Percentiles rank a stretch among this genome's conserved stretches.
Evolutionary conservation across 768 basidiomycete species (phyloP).

Genomic region (Lactarius tabidus): DNA sequence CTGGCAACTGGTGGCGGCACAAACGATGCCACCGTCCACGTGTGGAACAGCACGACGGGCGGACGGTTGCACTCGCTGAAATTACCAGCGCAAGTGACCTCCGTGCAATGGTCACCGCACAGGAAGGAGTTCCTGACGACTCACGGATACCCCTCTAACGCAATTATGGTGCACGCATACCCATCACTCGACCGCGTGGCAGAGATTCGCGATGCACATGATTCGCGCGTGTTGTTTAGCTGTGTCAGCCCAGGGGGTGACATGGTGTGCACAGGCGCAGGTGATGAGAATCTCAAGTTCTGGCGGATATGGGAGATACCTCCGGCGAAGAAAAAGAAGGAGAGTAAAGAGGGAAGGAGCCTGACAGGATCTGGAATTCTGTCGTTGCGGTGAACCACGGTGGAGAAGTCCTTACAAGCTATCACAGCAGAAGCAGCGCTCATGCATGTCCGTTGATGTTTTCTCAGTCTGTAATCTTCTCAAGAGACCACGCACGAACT

Average conservation of each 20-base stretch:
- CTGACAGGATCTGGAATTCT: constrained; percentile 33
- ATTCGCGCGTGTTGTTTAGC: constrained; percentile 84
- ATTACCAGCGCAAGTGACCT: constrained; percentile 90
- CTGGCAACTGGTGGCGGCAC: constrained; percentile 50
- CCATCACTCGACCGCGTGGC: constrained; percentile 78
- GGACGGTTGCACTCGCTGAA: constrained; percentile 83
- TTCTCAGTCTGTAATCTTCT: neutral
- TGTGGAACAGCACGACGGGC: constrained; percentile 91
- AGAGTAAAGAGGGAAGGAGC: constrained; percentile 35
- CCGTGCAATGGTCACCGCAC: constrained; percentile 82
- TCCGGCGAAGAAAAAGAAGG: constrained; percentile 51
- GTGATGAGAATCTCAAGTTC: constrained; percentile 96
- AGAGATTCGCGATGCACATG: constrained; percentile 90
- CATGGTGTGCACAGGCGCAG: constrained; percentile 86
- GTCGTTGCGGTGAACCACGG: constrained; percentile 33
- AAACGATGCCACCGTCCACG: constrained; percentile 83
- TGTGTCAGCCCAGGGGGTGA: constrained; percentile 86
- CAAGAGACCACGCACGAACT: neutral
- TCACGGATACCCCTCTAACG: constrained; percentile 91
- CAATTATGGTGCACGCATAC: constrained; percentile 78
- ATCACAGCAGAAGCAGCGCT: neutral
- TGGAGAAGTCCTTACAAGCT: neutral
- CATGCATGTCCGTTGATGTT: neutral
- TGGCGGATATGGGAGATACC: constrained; percentile 82
- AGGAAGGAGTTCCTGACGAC: constrained; percentile 88